Percentiles rank a stretch among this genome's conserved stretches.
Conservation (phyloP, 768 basidiomycete species). For the Tephrocybe sp. region DNA sequence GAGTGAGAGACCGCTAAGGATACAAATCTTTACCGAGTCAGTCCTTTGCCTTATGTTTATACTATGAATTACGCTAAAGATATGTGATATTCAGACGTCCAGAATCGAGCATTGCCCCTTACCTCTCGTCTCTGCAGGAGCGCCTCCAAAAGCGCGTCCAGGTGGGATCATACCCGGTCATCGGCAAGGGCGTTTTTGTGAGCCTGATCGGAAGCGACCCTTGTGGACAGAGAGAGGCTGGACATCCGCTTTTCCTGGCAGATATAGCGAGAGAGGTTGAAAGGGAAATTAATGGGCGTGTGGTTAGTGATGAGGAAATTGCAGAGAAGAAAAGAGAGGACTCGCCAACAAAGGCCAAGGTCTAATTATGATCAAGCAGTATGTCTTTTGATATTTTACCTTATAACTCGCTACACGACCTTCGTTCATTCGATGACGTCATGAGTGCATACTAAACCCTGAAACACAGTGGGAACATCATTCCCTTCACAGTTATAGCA, state of each 20-base stretch:
- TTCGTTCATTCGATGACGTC: not conserved
- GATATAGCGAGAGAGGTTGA: constrained; percentile 67
- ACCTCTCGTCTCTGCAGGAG: constrained; percentile 73
- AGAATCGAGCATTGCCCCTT: constrained; percentile 85
- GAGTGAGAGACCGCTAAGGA: constrained; percentile 69
- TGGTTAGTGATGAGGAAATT: constrained; percentile 68
- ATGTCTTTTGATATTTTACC: not conserved
- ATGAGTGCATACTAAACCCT: no score
- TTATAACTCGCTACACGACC: not conserved
- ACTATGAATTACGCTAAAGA: not conserved
- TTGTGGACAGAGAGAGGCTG: constrained; percentile 42
- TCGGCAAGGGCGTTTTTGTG: constrained; percentile 68
- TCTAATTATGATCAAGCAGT: not conserved
- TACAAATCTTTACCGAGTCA: constrained; percentile 84
- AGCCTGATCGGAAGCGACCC: constrained; percentile 61
- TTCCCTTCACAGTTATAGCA: not conserved
- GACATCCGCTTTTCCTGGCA: constrained; percentile 44
- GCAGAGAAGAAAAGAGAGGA: constrained; percentile 42
- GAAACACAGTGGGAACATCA: no score
- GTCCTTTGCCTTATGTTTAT: constrained; percentile 12
- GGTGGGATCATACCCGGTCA: constrained; percentile 75
- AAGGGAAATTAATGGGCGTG: constrained; percentile 52
- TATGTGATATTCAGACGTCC: constrained; percentile 44
- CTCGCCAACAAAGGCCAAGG: not conserved
- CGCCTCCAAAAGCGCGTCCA: constrained; percentile 77